Percentiles rank a stretch among this genome's conserved stretches.
These are phyloP conservation scores for Ophiostoma pallidulum DNA, from an alignment of 2,329 filamentous ascomycete genomes.

Conservation along the genomic window DNA sequence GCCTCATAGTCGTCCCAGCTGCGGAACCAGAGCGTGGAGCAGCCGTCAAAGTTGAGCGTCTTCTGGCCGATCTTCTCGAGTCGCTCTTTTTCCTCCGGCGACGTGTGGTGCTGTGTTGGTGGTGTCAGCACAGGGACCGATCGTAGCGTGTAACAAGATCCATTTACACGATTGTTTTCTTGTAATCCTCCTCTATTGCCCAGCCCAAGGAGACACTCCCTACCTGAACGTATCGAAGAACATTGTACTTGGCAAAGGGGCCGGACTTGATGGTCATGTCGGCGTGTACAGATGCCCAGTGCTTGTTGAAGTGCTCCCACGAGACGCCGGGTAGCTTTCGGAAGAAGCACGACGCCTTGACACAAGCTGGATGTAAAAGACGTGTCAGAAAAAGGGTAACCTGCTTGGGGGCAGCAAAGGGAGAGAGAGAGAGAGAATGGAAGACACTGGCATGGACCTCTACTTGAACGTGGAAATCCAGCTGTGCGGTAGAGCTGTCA, in stretches of 20 bases:
- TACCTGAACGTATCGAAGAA: slow-evolving; percentile 6
- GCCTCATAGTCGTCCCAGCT: slow-evolving; percentile 6
- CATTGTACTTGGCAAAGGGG: slow-evolving; percentile 2
- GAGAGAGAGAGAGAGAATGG: no score
- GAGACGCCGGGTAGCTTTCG: neutral
- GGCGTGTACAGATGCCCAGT: slow-evolving; percentile 5
- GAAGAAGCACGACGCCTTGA: slow-evolving; percentile 9
- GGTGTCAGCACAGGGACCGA: no score
- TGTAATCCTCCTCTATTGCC: no score
- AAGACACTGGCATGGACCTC: no score
- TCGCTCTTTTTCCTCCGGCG: neutral
- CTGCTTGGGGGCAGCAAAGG: no score
- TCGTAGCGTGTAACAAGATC: no score
- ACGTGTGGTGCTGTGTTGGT: no score
- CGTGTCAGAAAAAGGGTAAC: neutral
- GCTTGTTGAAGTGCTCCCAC: slow-evolving; percentile 4
- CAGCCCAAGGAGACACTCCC: no score
- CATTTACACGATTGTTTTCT: no score
- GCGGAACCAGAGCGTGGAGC: slow-evolving; percentile 8
- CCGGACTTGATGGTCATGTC: slow-evolving; percentile 1
- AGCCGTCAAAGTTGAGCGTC: slow-evolving; percentile 7
- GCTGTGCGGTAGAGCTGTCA: no score
- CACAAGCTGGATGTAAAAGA: neutral
- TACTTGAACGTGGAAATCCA: no score
- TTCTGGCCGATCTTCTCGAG: neutral